Percentiles rank a stretch among this genome's conserved stretches.
phyloP scores from a whole-genome alignment of 352 stramenopile species.

The Globisporangium nagaii region DNA sequence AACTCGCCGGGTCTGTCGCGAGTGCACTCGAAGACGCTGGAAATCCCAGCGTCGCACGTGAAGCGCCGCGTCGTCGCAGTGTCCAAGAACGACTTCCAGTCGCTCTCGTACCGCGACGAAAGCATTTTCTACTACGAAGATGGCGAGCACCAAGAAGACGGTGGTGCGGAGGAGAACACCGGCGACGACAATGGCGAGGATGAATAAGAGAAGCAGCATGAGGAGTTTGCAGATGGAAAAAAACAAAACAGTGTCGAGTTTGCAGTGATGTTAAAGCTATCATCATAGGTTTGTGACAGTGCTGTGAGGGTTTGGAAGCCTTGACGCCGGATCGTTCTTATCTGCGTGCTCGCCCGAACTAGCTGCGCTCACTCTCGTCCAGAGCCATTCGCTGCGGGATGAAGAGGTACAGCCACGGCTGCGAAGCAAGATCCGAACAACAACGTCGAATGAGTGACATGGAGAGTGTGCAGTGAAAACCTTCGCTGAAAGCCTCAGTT shows the following conservation, averaged over 20 bases:
- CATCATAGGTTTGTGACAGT: neutral
- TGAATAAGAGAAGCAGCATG: neutral
- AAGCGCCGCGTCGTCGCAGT: slow-evolving; percentile 67
- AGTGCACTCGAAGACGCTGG: slow-evolving; percentile 30
- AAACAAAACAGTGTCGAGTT: too few species aligned
- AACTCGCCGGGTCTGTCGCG: slow-evolving; percentile 47
- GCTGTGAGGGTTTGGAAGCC: too few species aligned
- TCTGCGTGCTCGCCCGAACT: too few species aligned
- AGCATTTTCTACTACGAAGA: slow-evolving; percentile 74
- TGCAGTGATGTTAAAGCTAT: neutral
- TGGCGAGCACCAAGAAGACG: neutral
- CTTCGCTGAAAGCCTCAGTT: too few species aligned
- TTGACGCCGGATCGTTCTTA: too few species aligned
- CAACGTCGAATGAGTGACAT: too few species aligned
- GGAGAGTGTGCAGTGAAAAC: neutral
- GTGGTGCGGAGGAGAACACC: too few species aligned
- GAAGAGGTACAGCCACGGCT: slow-evolving; percentile 79
- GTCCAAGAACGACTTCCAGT: slow-evolving; percentile 53
- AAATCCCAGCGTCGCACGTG: slow-evolving; percentile 55
- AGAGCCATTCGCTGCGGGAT: slow-evolving; percentile 59
- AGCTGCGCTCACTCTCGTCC: slow-evolving; percentile 29
- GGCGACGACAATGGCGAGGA: slow-evolving; percentile 8
- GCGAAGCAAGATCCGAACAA: too few species aligned
- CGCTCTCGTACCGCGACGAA: slow-evolving; percentile 64
- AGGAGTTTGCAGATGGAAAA: too few species aligned